Conservation (phyloP, 2,329 filamentous ascomycete genomes). For the Mollisia scopiformis region DNA sequence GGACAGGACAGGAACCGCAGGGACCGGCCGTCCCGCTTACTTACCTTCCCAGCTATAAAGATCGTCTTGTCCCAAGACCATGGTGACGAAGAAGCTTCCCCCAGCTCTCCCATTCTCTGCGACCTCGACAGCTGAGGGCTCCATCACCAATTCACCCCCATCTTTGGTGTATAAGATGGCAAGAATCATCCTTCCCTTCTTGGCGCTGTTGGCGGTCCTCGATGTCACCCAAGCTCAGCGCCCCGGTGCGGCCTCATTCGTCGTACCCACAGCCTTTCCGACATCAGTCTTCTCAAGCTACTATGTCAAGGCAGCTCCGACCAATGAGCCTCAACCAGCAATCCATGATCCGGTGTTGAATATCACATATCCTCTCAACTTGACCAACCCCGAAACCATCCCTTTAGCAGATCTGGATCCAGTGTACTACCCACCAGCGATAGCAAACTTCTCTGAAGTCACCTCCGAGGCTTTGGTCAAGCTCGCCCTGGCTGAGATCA, state of each 20-base stretch:
- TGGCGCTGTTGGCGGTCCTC: neutral
- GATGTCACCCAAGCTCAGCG: constrained; percentile 20
- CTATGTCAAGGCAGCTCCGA: constrained; percentile 46
- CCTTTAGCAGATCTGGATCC: constrained; percentile 52
- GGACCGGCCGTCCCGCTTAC: neutral
- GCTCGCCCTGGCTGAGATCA: constrained; percentile 46
- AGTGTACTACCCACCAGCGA: constrained; percentile 50
- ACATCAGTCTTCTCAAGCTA: constrained; percentile 54
- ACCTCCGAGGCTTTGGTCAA: constrained; percentile 46
- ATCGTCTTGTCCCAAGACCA: neutral
- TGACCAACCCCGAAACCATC: constrained; percentile 57
- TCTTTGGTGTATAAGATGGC: neutral
- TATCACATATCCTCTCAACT: constrained; percentile 54
- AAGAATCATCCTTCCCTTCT: neutral
- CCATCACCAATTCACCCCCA: neutral
- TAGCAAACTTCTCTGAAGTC: constrained; percentile 46
- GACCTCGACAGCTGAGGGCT: neutral
- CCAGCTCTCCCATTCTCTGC: neutral
- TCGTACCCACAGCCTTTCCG: constrained; percentile 51
- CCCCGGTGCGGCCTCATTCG: constrained; percentile 42
- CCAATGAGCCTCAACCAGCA: constrained; percentile 55
- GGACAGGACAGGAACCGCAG: too few species aligned
- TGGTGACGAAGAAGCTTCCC: neutral
- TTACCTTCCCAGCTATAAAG: neutral
- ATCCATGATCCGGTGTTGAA: constrained; percentile 57